Evolutionary conservation across 441 rosid genomes (phyloP).

Genomic region (Iberis amara): DNA sequence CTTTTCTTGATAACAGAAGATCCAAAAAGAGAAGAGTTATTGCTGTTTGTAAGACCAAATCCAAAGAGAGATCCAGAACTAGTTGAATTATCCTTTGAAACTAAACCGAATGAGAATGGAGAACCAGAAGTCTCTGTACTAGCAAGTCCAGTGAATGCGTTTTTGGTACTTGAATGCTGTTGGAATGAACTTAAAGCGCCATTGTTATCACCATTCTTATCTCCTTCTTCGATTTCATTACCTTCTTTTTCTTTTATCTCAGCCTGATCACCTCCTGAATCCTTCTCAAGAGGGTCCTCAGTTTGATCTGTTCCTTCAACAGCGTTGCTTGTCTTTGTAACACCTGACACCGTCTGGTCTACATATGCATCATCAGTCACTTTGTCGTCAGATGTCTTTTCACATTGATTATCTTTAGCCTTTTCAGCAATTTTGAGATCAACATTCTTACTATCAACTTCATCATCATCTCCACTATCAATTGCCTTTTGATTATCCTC

Average conservation of each 20-base stretch:
- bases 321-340: no score
- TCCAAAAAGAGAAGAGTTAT: constrained; percentile 48
- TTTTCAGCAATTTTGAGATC: constrained; percentile 28
- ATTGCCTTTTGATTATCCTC: constrained; percentile 26
- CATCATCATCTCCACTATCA: constrained; percentile 25
- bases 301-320: no score
- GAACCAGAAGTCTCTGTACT: constrained; percentile 72
- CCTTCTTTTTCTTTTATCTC: constrained; percentile 37
- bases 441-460: constrained; percentile 21
- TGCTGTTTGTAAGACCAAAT: no score
- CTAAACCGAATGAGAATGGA: constrained; percentile 58
- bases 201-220: constrained; percentile 39
- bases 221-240: constrained; percentile 33
- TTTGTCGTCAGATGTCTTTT: no score
- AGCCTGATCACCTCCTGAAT: constrained; percentile 28
- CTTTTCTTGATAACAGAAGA: constrained; percentile 43
- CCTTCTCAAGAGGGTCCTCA: constrained; percentile 6
- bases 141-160: constrained; percentile 84
- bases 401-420: constrained; percentile 23
- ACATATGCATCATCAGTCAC: constrained; percentile 2
- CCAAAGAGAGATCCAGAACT: constrained; percentile 55
- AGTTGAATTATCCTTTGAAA: constrained; percentile 44
- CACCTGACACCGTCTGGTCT: neutral
- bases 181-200: constrained; percentile 61
- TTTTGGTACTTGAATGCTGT: constrained; percentile 84